Percentiles rank a stretch among this genome's conserved stretches.
Evolutionary conservation across 2,329 filamentous ascomycete species (phyloP).

Genomic region (Alternaria incomplexa): DNA sequence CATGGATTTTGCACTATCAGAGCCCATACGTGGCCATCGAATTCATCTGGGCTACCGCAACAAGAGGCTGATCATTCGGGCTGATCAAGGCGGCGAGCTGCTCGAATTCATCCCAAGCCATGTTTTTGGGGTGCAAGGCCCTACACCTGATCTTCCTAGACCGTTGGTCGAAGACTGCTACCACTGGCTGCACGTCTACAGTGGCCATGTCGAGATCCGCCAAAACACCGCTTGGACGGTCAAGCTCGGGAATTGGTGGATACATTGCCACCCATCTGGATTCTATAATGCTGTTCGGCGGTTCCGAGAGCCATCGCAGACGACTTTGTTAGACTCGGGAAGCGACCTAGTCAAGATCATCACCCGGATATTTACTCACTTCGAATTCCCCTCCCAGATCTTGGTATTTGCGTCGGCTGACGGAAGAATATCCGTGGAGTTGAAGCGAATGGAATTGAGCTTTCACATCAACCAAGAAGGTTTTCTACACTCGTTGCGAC

Average conservation of each 20-base stretch:
- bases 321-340: conserved; percentile 58
- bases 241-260: conserved; percentile 49
- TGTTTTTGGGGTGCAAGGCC: conserved; percentile 28
- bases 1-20: conserved; percentile 56
- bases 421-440: conserved; percentile 52
- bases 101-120: conserved; percentile 46
- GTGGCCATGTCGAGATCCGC: conserved; percentile 60
- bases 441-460: conserved; percentile 60
- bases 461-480: conserved; percentile 58
- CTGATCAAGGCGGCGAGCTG: conserved; percentile 28
- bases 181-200: conserved; percentile 65
- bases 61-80: conserved; percentile 53
- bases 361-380: conserved; percentile 55
- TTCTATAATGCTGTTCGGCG: conserved; percentile 9
- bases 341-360: conserved; percentile 52
- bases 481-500: conserved; percentile 57
- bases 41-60: conserved; percentile 63
- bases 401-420: conserved; percentile 55
- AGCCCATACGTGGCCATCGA: conserved; percentile 47
- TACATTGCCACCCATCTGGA: conserved; percentile 38
- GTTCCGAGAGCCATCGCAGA: conserved; percentile 31
- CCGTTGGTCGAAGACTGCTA: conserved; percentile 59
- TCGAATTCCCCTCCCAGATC: conserved; percentile 55
- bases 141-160: conserved; percentile 50
- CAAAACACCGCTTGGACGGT: conserved; percentile 51